Percentiles rank a stretch among this genome's conserved stretches.
phyloP scores from a whole-genome alignment of 1,284 basidiomycete species.

The Trichosporon coremiiforme region DNA sequence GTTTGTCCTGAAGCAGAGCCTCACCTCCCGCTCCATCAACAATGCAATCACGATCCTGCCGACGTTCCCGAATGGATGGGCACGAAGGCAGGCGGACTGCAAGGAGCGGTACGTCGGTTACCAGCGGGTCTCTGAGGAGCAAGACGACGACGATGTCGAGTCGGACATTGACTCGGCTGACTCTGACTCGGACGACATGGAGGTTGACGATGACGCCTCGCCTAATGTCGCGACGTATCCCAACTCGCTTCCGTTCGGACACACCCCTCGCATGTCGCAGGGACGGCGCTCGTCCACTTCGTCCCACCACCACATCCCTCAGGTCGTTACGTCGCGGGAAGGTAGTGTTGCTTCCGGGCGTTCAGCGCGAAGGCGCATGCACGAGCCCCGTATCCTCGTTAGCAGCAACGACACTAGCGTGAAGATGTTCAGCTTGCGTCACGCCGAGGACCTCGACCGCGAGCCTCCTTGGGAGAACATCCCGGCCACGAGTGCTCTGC shows the following conservation, averaged over 20 bases:
- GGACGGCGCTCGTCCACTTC: slow-evolving; percentile 15
- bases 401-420: slow-evolving; percentile 56
- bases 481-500: slow-evolving; percentile 26
- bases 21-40: slow-evolving; percentile 52
- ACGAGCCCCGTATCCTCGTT: slow-evolving; percentile 53
- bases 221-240: slow-evolving; percentile 52
- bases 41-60: slow-evolving; percentile 55
- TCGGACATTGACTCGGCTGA: slow-evolving; percentile 25
- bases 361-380: slow-evolving; percentile 21
- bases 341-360: slow-evolving; percentile 8
- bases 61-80: slow-evolving; percentile 44
- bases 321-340: slow-evolving; percentile 39
- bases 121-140: slow-evolving; percentile 18
- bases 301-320: slow-evolving; percentile 24
- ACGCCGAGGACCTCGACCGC: slow-evolving; percentile 3
- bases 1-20: slow-evolving; percentile 39
- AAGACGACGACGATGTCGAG: slow-evolving; percentile 22
- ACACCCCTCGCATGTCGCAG: slow-evolving; percentile 42
- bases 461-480: slow-evolving; percentile 11
- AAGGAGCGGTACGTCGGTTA: slow-evolving; percentile 22
- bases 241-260: slow-evolving; percentile 51
- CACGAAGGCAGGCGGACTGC: slow-evolving; percentile 27
- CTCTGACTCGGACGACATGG: slow-evolving; percentile 24
- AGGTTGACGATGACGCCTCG: slow-evolving; percentile 26
- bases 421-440: slow-evolving; percentile 50